A percentile compares a stretch with the other conserved stretches of the same genome.
These are phyloP conservation scores for Scheffersomyces parashehatae DNA, from an alignment of 1,139 yeast species.

Conservation along the genomic window DNA sequence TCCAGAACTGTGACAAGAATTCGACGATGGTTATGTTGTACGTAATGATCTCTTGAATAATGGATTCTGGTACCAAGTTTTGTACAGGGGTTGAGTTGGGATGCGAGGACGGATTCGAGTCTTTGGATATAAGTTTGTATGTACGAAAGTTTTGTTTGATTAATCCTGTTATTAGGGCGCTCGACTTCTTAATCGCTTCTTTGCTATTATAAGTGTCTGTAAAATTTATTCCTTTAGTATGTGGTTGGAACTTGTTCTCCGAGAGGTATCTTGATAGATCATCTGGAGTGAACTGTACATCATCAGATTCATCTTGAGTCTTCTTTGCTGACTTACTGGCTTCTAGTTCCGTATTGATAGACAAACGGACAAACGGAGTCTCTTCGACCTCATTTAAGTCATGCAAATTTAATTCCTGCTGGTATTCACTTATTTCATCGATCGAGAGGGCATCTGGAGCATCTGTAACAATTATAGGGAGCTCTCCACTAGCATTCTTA, in stretches of 20 bases:
- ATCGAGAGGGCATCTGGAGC: conserved; percentile 20
- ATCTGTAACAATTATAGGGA: conserved; percentile 27
- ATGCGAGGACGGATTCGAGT: conserved; percentile 4
- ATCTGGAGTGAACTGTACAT: conserved; percentile 11
- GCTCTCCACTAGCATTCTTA: neutral
- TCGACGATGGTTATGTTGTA: conserved; percentile 43
- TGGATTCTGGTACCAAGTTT: conserved; percentile 25
- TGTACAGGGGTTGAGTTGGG: conserved; percentile 12
- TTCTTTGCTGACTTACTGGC: neutral
- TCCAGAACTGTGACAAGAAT: conserved; percentile 49
- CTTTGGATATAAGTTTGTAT: conserved; percentile 35
- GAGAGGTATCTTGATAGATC: conserved; percentile 28
- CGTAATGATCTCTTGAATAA: conserved; percentile 37
- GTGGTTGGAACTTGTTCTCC: conserved; percentile 16
- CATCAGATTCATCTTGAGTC: neutral
- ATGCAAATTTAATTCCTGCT: conserved; percentile 55
- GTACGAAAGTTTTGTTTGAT: conserved; percentile 59
- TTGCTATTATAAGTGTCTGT: conserved; percentile 38
- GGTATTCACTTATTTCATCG: conserved; percentile 36
- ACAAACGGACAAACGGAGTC: conserved; percentile 59
- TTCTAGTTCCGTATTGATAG: conserved; percentile 36
- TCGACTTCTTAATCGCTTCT: conserved; percentile 46
- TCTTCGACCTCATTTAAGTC: conserved; percentile 59
- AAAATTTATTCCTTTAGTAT: conserved; percentile 33
- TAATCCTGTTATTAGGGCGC: conserved; percentile 49